These are phyloP conservation scores for Paxillus ammoniavirescens DNA, from an alignment of 768 basidiomycete species.

Conservation along the genomic window DNA sequence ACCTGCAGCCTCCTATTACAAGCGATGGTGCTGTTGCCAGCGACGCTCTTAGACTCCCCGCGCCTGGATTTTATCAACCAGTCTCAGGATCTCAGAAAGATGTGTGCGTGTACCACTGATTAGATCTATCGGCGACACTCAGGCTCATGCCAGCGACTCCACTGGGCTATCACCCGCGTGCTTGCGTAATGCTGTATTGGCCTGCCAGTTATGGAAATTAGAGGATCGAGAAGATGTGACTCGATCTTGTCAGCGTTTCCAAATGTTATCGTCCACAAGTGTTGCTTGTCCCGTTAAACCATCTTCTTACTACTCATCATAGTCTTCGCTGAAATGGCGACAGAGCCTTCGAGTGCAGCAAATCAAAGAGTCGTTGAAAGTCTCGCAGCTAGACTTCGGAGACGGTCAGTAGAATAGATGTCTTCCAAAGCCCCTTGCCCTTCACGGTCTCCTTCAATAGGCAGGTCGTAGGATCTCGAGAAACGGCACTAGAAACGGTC, in stretches of 20 bases:
- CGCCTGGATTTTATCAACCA: no score
- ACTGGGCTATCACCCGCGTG: no score
- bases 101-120: no score
- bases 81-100: not conserved
- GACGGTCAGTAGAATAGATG: constrained; percentile 53
- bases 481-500: constrained; percentile 87
- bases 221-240: constrained; percentile 11
- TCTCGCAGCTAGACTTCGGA: constrained; percentile 64
- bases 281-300: not conserved
- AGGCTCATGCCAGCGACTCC: no score
- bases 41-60: no score
- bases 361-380: constrained; percentile 64
- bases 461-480: constrained; percentile 88
- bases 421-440: not conserved
- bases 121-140: no score
- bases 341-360: constrained; percentile 36
- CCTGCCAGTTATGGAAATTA: constrained; percentile 16
- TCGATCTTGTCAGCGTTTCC: constrained; percentile 5
- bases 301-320: not conserved
- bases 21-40: no score
- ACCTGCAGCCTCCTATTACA: no score
- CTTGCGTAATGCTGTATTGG: no score
- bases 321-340: constrained; percentile 37
- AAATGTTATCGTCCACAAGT: not conserved
- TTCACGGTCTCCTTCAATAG: constrained; percentile 39